These are phyloP conservation scores for Cordyceps javanica DNA, from an alignment of 2,329 filamentous ascomycete species.

Conservation along the genomic window DNA sequence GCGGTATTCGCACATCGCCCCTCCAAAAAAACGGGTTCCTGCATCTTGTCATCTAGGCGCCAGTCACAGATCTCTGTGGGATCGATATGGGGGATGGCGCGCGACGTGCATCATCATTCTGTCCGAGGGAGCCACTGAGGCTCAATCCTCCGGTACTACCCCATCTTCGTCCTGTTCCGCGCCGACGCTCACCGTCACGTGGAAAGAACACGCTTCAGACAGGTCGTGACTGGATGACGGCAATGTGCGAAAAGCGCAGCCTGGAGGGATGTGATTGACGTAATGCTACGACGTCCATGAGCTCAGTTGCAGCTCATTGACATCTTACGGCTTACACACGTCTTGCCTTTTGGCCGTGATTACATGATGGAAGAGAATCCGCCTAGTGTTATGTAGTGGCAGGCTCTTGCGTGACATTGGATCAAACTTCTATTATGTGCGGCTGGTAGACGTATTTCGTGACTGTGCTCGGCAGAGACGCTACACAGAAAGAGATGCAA, in stretches of 20 bases:
- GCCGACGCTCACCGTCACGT: neutral
- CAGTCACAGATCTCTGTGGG: neutral
- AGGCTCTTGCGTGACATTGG: too few relatives aligned
- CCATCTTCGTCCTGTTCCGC: neutral
- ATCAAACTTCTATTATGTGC: neutral
- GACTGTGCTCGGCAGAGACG: too few relatives aligned
- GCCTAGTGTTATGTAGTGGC: too few relatives aligned
- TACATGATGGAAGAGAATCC: too few relatives aligned
- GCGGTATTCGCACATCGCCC: neutral
- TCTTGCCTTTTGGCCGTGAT: too few relatives aligned
- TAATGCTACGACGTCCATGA: too few relatives aligned
- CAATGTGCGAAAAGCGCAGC: too few relatives aligned
- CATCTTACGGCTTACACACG: too few relatives aligned
- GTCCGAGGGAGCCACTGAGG: neutral
- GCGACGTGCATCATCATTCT: neutral
- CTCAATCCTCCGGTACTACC: neutral
- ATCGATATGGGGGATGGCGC: neutral
- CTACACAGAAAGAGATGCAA: too few relatives aligned
- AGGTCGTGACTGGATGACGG: neutral
- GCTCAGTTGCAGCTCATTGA: too few relatives aligned
- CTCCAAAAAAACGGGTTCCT: constrained; percentile 1
- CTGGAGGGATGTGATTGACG: too few relatives aligned
- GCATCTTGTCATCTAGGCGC: constrained; percentile 4
- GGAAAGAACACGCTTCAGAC: neutral
- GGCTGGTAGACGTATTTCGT: too few relatives aligned